phyloP scores from a whole-genome alignment of 2,329 filamentous ascomycete species.

The Nothopassalora personata region DNA sequence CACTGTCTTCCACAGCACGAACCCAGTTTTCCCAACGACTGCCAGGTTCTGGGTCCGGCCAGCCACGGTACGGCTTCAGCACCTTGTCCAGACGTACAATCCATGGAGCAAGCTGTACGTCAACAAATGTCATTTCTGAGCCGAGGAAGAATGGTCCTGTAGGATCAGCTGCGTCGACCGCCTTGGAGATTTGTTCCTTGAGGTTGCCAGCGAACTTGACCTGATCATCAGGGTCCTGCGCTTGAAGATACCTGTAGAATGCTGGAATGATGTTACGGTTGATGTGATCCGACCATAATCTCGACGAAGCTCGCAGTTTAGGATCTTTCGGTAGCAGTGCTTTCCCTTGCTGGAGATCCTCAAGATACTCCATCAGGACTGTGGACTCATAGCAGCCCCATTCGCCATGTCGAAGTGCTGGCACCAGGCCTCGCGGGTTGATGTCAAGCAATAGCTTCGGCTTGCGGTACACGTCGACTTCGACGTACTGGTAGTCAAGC shows the following conservation, averaged over 20 bases:
- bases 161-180: constrained; percentile 53
- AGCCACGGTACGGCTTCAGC: constrained; percentile 59
- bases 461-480: constrained; percentile 74
- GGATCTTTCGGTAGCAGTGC: constrained; percentile 62
- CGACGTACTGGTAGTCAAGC: constrained; percentile 77
- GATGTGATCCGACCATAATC: constrained; percentile 77
- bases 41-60: constrained; percentile 58
- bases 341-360: constrained; percentile 61
- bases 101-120: constrained; percentile 72
- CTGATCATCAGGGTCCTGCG: constrained; percentile 56
- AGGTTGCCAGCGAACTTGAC: constrained; percentile 56
- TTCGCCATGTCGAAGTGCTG: constrained; percentile 68
- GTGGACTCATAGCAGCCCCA: constrained; percentile 80
- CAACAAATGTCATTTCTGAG: constrained; percentile 56
- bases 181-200: constrained; percentile 58
- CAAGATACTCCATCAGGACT: constrained; percentile 81
- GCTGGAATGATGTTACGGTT: constrained; percentile 69
- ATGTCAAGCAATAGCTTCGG: constrained; percentile 66
- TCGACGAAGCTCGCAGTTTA: constrained; percentile 65
- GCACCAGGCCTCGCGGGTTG: constrained; percentile 70
- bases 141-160: constrained; percentile 64
- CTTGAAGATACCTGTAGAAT: constrained; percentile 70
- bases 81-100: constrained; percentile 63
- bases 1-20: constrained; percentile 60
- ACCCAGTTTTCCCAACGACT: constrained; percentile 66